Conservation (phyloP, 176 grass and related monocot genomes). For the Rhynchospora tenuis region DNA sequence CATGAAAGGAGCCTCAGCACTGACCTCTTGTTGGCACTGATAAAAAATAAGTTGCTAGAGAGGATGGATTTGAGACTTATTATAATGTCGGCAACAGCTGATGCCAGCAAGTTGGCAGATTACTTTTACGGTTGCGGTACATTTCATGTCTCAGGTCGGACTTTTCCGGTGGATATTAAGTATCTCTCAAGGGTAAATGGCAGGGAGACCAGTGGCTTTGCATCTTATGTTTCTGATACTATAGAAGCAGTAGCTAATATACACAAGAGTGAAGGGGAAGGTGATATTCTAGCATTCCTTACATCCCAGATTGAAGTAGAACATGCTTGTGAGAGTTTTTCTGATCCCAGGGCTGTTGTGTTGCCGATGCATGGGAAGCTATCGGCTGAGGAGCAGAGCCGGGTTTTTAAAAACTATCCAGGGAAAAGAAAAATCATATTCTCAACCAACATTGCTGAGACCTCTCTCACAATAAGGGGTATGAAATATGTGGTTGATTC, state of each 20-base stretch:
- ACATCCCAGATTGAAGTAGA: slow-evolving; percentile 94
- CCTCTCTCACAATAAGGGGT: slow-evolving; percentile 77
- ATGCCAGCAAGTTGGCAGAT: slow-evolving; percentile 66
- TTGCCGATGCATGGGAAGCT: slow-evolving; percentile 94
- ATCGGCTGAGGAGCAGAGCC: slow-evolving; percentile 59
- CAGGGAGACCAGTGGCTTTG: slow-evolving; percentile 35
- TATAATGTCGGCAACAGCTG: slow-evolving; percentile 94
- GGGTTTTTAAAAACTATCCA: slow-evolving; percentile 76
- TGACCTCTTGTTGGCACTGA: slow-evolving; percentile 85
- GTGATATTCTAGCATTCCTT: slow-evolving; percentile 84
- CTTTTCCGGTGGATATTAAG: slow-evolving; percentile 85
- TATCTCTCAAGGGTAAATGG: slow-evolving; percentile 58
- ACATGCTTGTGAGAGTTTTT: slow-evolving; percentile 78
- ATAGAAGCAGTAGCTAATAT: slow-evolving; percentile 57
- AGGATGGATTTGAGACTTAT: slow-evolving; percentile 69
- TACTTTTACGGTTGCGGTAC: slow-evolving; percentile 74
- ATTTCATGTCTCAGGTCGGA: slow-evolving; percentile 63
- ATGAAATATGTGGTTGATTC: slow-evolving; percentile 88
- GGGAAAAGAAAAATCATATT: slow-evolving; percentile 91
- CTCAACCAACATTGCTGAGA: slow-evolving; percentile 90
- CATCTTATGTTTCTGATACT: slow-evolving; percentile 73
- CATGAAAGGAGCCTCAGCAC: slow-evolving; percentile 98
- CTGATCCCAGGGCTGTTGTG: slow-evolving; percentile 44
- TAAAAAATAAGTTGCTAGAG: slow-evolving; percentile 73
- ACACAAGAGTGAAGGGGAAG: slow-evolving; percentile 77